Conservation (phyloP, 495 filamentous ascomycete genomes). For the Schizothecium vesticola region DNA sequence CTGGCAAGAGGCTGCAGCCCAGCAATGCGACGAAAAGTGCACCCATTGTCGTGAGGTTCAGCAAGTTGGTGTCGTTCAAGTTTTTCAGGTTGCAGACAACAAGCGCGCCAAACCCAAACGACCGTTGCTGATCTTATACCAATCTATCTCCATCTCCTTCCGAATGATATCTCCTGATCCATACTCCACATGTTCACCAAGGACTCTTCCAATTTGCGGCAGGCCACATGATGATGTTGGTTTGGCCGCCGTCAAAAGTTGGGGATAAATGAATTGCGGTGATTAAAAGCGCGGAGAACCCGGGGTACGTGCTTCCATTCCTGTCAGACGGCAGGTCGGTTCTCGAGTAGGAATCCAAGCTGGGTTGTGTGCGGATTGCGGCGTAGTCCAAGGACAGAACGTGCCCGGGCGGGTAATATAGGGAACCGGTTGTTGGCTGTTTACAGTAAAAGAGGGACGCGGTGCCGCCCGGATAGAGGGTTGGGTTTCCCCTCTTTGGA, state of each 20-base stretch:
- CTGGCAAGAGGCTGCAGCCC: background rate
- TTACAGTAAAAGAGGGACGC: background rate
- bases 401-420: background rate
- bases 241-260: background rate
- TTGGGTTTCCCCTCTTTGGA: background rate
- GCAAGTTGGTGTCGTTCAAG: background rate
- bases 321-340: background rate
- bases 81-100: background rate
- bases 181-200: background rate
- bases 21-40: background rate
- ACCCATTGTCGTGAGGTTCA: background rate
- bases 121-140: background rate
- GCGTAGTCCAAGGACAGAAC: background rate
- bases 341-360: conserved; percentile 22
- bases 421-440: background rate
- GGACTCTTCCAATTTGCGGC: background rate
- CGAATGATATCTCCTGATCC: background rate
- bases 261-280: background rate
- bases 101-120: background rate
- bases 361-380: background rate
- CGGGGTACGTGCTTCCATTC: background rate
- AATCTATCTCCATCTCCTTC: background rate
- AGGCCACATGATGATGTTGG: background rate
- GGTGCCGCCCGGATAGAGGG: background rate
- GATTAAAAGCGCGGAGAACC: background rate